Percentiles rank a stretch among this genome's conserved stretches.
Evolutionary conservation across 2,329 filamentous ascomycete species (phyloP).

Genomic region (Penicillium aurantiogriseum): DNA sequence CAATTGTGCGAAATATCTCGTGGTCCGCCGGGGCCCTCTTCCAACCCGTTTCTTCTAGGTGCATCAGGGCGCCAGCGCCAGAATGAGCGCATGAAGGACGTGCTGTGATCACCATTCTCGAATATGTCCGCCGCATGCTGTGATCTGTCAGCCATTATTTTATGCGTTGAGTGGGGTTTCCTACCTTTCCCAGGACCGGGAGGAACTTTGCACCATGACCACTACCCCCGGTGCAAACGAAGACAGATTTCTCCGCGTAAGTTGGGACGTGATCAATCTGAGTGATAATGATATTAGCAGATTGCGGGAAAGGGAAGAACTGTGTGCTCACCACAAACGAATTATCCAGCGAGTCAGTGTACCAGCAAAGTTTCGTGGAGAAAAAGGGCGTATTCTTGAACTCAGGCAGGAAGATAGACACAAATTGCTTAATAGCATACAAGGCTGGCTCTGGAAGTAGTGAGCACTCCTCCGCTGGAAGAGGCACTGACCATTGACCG

Average conservation of each 20-base stretch:
- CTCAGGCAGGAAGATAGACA: conserved; percentile 29
- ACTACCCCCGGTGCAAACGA: conserved; percentile 39
- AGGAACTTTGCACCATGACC: conserved; percentile 41
- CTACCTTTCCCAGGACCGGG: conserved; percentile 35
- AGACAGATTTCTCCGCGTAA: conserved; percentile 30
- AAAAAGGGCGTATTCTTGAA: conserved; percentile 25
- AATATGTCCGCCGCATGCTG: conserved; percentile 37
- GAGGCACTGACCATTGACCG: conserved; percentile 34
- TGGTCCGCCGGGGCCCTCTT: conserved; percentile 30
- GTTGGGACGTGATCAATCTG: conserved; percentile 35
- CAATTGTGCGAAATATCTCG: conserved; percentile 20
- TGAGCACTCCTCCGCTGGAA: conserved; percentile 23
- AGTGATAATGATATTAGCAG: background rate
- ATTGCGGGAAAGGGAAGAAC: too few species aligned
- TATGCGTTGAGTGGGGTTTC: background rate
- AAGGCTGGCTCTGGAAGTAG: conserved; percentile 22
- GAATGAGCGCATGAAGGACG: conserved; percentile 31
- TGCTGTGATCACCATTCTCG: conserved; percentile 25
- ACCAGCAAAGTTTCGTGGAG: conserved; percentile 36
- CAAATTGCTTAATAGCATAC: conserved; percentile 23
- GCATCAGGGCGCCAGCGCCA: conserved; percentile 33
- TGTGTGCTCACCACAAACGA: conserved; percentile 25
- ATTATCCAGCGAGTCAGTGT: conserved; percentile 39
- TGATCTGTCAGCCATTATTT: conserved; percentile 7
- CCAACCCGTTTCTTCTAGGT: conserved; percentile 30